Conservation (phyloP, 2,329 filamentous ascomycete genomes). For the Penicillium rolfsii region DNA sequence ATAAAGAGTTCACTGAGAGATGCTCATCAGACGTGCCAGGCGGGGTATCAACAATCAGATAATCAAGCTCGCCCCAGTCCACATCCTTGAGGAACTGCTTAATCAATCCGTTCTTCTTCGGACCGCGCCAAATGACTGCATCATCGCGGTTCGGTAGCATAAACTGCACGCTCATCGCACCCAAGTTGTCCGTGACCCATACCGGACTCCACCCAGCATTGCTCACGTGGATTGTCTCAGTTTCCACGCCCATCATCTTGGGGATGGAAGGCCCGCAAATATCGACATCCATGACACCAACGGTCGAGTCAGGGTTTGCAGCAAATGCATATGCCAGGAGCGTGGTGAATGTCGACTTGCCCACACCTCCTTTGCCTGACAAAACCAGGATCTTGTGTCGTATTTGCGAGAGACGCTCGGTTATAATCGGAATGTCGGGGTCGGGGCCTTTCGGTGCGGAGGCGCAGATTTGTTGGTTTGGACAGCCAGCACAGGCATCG, state of each 20-base stretch:
- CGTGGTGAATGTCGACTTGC: conserved; percentile 91
- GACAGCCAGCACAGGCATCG: conserved; percentile 91
- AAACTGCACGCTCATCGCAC: conserved; percentile 97
- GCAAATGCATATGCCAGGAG: conserved; percentile 90
- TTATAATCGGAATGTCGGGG: conserved; percentile 88
- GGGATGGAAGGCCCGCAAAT: conserved; percentile 96
- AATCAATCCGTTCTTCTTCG: conserved; percentile 98
- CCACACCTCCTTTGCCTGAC: conserved; percentile 93
- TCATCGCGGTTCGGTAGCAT: conserved; percentile 94
- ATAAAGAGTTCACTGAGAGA: conserved; percentile 85
- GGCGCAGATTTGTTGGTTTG: conserved; percentile 94
- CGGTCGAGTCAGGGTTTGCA: conserved; percentile 72
- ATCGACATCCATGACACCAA: conserved; percentile 97
- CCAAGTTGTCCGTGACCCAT: conserved; percentile 91
- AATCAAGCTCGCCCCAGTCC: conserved; percentile 94
- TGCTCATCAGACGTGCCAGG: conserved; percentile 96
- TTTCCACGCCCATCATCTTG: conserved; percentile 98
- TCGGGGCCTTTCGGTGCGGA: conserved; percentile 93
- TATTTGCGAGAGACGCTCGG: conserved; percentile 76
- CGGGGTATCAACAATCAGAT: conserved; percentile 90
- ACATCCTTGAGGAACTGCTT: conserved; percentile 98
- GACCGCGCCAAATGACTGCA: conserved; percentile 94
- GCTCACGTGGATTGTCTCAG: conserved; percentile 90
- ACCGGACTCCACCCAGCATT: conserved; percentile 90
- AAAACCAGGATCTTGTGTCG: conserved; percentile 92